These are phyloP conservation scores for Aspergillus brunneoviolaceus DNA, from an alignment of 2,329 filamentous ascomycete species.

Conservation along the genomic window DNA sequence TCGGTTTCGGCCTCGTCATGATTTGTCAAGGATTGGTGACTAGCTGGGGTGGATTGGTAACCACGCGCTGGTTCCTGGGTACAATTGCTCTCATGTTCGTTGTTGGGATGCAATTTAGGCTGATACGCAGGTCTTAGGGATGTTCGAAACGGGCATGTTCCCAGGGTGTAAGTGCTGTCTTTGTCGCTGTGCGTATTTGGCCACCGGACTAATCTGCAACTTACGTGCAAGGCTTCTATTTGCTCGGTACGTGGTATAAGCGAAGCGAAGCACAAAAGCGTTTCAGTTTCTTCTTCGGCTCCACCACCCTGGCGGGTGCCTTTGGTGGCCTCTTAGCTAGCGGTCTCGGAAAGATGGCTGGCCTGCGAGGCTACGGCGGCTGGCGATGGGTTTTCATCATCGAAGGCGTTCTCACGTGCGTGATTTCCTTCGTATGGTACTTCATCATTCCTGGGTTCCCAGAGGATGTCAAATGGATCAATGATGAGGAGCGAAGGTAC, in stretches of 20 bases:
- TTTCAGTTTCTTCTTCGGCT: constrained; percentile 91
- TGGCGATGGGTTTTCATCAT: constrained; percentile 58
- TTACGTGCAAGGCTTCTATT: constrained; percentile 48
- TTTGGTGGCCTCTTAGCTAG: constrained; percentile 63
- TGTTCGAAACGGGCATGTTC: constrained; percentile 70
- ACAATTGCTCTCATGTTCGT: not conserved
- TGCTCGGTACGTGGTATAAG: constrained; percentile 81
- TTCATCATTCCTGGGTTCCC: constrained; percentile 74
- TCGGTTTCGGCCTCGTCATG: constrained; percentile 74
- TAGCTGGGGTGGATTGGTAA: constrained; percentile 74
- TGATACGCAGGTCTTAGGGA: constrained; percentile 36
- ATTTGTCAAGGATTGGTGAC: constrained; percentile 73
- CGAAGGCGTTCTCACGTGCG: constrained; percentile 63
- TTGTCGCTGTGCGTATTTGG: not conserved
- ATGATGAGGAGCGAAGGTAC: constrained; percentile 66
- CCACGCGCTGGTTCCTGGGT: constrained; percentile 79
- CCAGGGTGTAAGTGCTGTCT: constrained; percentile 58
- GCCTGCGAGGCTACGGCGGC: constrained; percentile 56
- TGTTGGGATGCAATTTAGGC: not conserved
- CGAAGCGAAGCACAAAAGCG: constrained; percentile 85
- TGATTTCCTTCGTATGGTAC: constrained; percentile 58
- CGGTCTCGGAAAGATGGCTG: constrained; percentile 60
- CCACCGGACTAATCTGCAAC: not conserved
- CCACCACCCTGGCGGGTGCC: constrained; percentile 60
- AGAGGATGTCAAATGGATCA: constrained; percentile 71